Percentiles rank a stretch among this genome's conserved stretches.
Conservation (phyloP, 1,139 yeast species). For the Scheffersomyces lignicola region DNA sequence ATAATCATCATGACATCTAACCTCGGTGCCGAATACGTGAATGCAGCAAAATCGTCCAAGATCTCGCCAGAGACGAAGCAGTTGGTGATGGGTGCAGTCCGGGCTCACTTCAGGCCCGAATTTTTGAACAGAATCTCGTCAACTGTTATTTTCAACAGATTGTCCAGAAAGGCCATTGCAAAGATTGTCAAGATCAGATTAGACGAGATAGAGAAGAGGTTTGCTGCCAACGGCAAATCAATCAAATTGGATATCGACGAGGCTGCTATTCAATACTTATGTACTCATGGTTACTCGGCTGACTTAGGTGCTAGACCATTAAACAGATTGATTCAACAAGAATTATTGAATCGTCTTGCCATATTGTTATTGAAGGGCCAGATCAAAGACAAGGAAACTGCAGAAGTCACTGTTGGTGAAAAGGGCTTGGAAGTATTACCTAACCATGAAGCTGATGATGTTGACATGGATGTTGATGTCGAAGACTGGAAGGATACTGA, state of each 20-base stretch:
- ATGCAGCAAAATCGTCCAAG: conserved; percentile 63
- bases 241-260: conserved; percentile 68
- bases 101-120: conserved; percentile 94
- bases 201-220: conserved; percentile 79
- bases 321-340: conserved; percentile 88
- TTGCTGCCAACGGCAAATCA: conserved; percentile 78
- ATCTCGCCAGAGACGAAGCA: conserved; percentile 68
- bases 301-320: conserved; percentile 98
- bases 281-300: conserved; percentile 83
- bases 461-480: conserved; percentile 56
- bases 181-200: conserved; percentile 88
- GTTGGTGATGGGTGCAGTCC: conserved; percentile 81
- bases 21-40: conserved; percentile 90
- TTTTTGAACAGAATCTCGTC: conserved; percentile 94
- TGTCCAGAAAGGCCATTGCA: conserved; percentile 86
- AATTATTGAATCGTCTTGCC: conserved; percentile 84
- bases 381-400: conserved; percentile 83
- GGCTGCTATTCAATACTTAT: conserved; percentile 76
- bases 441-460: conserved; percentile 73
- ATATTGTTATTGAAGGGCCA: conserved; percentile 85
- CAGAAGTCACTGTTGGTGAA: conserved; percentile 59
- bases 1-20: conserved; percentile 96
- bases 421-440: conserved; percentile 77
- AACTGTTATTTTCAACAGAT: conserved; percentile 87
- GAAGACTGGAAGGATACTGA: conserved; percentile 57